A percentile compares a stretch with the other conserved stretches of the same genome.
phyloP scores from a whole-genome alignment of 257 asterid species.

The Ehretia macrophylla region DNA sequence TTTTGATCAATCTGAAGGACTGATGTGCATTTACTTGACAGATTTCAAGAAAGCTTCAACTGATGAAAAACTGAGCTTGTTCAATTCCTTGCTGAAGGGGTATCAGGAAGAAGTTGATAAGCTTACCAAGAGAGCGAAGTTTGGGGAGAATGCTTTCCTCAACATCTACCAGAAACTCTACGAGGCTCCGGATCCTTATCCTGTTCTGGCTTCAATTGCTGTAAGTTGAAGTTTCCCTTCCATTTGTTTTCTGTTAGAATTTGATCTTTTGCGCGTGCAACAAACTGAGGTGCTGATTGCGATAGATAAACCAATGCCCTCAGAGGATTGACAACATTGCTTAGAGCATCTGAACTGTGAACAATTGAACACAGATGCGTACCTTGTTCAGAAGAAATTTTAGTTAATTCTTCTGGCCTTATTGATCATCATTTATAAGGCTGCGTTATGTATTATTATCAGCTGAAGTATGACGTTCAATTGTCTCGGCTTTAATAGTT shows the following conservation, averaged over 20 bases:
- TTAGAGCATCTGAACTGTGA: too few relatives aligned
- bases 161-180: constrained; percentile 95
- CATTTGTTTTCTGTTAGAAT: not conserved
- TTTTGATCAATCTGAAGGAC: too few relatives aligned
- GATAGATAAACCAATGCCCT: too few relatives aligned
- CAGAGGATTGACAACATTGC: too few relatives aligned
- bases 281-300: too few relatives aligned
- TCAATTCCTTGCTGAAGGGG: constrained; percentile 88
- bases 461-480: too few relatives aligned
- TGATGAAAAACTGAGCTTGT: constrained; percentile 78
- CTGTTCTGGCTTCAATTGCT: constrained; percentile 73
- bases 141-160: constrained; percentile 95
- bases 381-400: too few relatives aligned
- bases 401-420: too few relatives aligned
- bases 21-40: constrained; percentile 18
- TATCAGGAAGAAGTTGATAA: constrained; percentile 99
- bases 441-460: too few relatives aligned
- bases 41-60: constrained; percentile 92
- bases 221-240: constrained; percentile 44
- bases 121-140: constrained; percentile 93
- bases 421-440: too few relatives aligned
- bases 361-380: too few relatives aligned
- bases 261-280: not conserved
- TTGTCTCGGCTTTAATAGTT: too few relatives aligned
- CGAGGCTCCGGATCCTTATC: constrained; percentile 97